Base-by-base conservation (phyloP, 495 filamentous ascomycete species). In the Aspergillus nidulans region DNA sequence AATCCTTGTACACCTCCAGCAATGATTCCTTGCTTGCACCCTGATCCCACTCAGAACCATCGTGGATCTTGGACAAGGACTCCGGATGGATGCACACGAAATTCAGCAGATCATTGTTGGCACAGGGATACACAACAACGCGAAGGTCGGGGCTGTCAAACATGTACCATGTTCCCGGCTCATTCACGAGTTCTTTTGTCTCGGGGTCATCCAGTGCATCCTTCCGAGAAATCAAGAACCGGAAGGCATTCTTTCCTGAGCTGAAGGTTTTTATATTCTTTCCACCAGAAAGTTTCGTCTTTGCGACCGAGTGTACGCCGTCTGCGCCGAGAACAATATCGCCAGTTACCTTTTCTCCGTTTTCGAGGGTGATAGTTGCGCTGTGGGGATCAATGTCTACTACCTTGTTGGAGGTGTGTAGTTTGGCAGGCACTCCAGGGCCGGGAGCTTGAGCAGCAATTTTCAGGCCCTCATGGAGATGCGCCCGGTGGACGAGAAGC, bases 21-120 rank as follows among this genome's bases (percentile, higher is more conserved):
- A 87, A 61, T 3, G 69, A 66, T 3, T 75, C 72, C 16, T 74
- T 67, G 23, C 75, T 70, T 1, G 68, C 77, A 6, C 67, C 59
- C 49, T 78, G 69, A 49, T 80, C 72, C 76, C 82, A 76, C 15
- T 64, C 67, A 0, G 62, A 52, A 8, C 49, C 52, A 1, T 69
- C 53, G 23, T 69, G 56, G 21, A 65, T 64, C 0, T 52, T 62
- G 1, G 73, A 74, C 57, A 76, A 58, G 0, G 49, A 49, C 24
- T 80, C 80, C 0, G 82, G 80, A 60, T 85, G 80, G 24, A 85
- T 78, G 38, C 77, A 80, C 10, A 84, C 81, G 52, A 85, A 80
- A 57, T 87, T 86, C 28, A 87, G 65, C 9, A 79, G 23, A 42
- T 76, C 67, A 52, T 81, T 81, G 49, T 81, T 70, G 0, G 72